Evolutionary conservation across 192 early-diverging fungal species (phyloP), one percentile per base, ranked within the genome.

Genomic region (Spinellus fusiger): DNA sequence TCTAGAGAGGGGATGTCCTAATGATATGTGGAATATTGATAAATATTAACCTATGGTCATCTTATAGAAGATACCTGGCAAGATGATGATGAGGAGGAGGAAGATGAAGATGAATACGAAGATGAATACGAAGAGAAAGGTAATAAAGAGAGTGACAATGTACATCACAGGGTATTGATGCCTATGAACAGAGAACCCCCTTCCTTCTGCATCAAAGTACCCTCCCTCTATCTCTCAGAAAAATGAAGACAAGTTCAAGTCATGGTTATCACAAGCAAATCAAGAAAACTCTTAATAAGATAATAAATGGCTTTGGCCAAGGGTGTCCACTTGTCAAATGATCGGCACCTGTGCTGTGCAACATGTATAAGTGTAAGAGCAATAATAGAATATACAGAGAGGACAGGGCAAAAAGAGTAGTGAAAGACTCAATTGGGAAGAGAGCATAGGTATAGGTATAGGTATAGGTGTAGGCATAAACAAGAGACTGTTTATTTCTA

Each of bases 81-180:
- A 37, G 59, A 62, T 12, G 73, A 68, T 9, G 75, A 73, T 6
- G 66, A 50, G 12, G 64, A 73, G 26, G 66, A 66, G 4, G 69
- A 76, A 4, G 70, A 81, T 13, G 74, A 78, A n/a, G 69, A 71
- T 3, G 69, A 73, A 2, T 63, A 74, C 6, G 73, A 75, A 29
- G 74, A 75, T 0, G 74, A 69, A 1, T 47, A 68, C 6, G 71
- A 69, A 22, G 71, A 76, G 40, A n/a, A 44, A 44, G 40, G 13
- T 44, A 18, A 44, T 68, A 34, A 16, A 57, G 25, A 10, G 22
- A 25, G 25, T 52, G 28, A 52, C 16, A 52, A 13, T 15, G 25
- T 1, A 13, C 20, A 23, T 31, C 3, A 16, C 5, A 52, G 25
- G 10, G 25, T 25, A 20, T 25, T 25, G 16, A 20, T 7, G 18